These are phyloP conservation scores for Helianthus tuberosus DNA, from an alignment of 129 eudicot species.

Conservation along the genomic window DNA sequence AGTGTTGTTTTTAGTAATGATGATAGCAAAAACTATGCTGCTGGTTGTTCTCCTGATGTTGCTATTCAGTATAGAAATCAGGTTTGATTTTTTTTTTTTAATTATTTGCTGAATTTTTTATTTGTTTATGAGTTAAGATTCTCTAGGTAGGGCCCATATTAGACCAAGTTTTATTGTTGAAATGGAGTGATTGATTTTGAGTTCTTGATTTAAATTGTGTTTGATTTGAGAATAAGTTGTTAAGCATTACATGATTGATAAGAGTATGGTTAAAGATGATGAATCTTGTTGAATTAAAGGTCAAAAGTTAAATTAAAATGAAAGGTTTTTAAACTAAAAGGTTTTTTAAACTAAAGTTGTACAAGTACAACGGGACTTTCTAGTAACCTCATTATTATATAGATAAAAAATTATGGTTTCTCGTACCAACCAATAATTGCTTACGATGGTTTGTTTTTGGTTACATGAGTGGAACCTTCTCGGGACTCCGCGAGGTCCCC, in stretches of 20 bases:
- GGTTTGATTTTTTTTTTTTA: constrained; percentile 12
- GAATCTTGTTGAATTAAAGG: neutral
- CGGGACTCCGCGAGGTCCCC: no score
- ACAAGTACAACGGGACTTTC: no score
- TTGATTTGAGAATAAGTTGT: neutral
- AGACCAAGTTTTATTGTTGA: constrained; percentile 6
- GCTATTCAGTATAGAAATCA: constrained; percentile 14
- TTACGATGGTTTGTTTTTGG: no score
- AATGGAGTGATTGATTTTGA: neutral
- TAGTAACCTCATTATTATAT: no score
- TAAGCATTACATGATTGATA: neutral
- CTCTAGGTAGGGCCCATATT: constrained; percentile 9
- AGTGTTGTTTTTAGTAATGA: constrained; percentile 15
- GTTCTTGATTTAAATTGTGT: neutral
- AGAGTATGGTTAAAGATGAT: neutral
- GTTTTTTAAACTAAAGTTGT: no score
- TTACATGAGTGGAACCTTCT: no score
- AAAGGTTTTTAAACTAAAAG: no score
- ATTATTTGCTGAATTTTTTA: neutral
- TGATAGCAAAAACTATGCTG: constrained; percentile 19
- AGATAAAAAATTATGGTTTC: no score
- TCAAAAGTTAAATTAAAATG: neutral
- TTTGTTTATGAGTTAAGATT: neutral
- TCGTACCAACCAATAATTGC: no score
- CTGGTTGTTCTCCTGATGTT: constrained; percentile 19